Percentiles rank a stretch among this genome's conserved stretches.
Evolutionary conservation across 75 land plant species (phyloP).

Genomic region (Isoetes taiwanensis): DNA sequence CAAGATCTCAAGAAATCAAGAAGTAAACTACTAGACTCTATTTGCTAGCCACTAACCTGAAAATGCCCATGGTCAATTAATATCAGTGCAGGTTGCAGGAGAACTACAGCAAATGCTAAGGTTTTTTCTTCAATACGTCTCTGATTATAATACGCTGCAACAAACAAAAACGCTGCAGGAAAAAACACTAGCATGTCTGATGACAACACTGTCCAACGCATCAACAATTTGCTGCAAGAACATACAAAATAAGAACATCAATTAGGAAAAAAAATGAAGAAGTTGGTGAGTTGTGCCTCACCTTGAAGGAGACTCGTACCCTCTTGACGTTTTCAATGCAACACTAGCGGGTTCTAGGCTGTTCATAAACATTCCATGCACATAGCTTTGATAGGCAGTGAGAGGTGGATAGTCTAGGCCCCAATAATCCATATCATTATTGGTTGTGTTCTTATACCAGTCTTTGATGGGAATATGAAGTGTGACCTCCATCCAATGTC

Average conservation of each 20-base stretch:
- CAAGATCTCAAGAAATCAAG: no score
- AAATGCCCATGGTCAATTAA: conserved; percentile 96
- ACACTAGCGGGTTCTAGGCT: conserved; percentile 46
- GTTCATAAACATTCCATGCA: conserved; percentile 45
- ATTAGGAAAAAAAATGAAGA: not conserved
- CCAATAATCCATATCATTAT: conserved; percentile 85
- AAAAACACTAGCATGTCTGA: conserved; percentile 74
- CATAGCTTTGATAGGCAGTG: conserved; percentile 83
- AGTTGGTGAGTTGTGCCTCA: not conserved
- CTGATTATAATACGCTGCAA: conserved; percentile 21
- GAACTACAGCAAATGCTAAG: conserved; percentile 62
- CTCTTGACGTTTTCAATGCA: conserved; percentile 58
- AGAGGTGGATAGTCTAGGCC: conserved; percentile 98
- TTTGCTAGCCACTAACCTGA: conserved; percentile 56
- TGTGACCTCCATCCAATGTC: conserved; percentile 99
- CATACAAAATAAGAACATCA: not conserved
- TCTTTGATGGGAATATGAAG: conserved; percentile 48
- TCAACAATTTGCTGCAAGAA: conserved; percentile 63
- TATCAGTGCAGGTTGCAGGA: conserved; percentile 74
- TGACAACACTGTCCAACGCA: conserved; percentile 94
- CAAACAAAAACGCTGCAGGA: conserved; percentile 64
- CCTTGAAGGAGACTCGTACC: conserved; percentile 68
- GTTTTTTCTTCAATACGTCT: conserved; percentile 16
- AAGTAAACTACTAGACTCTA: no score
- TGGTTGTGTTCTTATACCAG: conserved; percentile 70